Conservation (phyloP, 352 stramenopile species). For the Pythium insidiosum region DNA sequence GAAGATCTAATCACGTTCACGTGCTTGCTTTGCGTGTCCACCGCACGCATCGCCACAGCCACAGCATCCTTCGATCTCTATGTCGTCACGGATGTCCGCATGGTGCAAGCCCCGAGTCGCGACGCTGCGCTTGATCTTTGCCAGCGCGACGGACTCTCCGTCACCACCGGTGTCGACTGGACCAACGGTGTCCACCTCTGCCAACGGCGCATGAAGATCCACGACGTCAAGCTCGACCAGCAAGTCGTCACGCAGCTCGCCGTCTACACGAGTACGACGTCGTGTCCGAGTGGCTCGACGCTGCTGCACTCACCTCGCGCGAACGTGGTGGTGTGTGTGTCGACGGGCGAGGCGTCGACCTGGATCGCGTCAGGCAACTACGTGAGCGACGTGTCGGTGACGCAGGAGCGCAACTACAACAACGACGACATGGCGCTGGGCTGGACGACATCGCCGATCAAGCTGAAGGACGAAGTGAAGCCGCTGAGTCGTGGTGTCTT, state of each 20-base stretch:
- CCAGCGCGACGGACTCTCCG: not conserved
- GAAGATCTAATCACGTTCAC: no score
- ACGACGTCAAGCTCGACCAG: constrained; percentile 2
- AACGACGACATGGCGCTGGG: constrained; percentile 27
- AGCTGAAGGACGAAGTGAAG: constrained; percentile 15
- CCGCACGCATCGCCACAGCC: no score
- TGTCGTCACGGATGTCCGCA: constrained; percentile 9
- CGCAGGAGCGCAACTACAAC: constrained; percentile 33
- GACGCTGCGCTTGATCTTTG: constrained; percentile 6
- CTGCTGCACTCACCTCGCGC: constrained; percentile 5
- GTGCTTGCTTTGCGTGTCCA: no score
- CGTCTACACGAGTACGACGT: not conserved
- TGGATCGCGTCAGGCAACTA: constrained; percentile 22
- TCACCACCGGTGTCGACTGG: constrained; percentile 27
- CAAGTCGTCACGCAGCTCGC: constrained; percentile 5
- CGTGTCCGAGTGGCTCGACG: constrained; percentile 4
- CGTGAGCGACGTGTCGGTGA: constrained; percentile 35
- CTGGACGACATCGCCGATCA: constrained; percentile 29
- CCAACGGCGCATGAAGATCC: constrained; percentile 3
- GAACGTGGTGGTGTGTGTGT: constrained; percentile 21
- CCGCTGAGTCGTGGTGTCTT: constrained; percentile 16
- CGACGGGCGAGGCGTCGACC: constrained; percentile 10
- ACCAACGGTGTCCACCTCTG: constrained; percentile 9
- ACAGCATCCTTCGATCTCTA: no score
- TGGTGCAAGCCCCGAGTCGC: constrained; percentile 5